phyloP scores from a whole-genome alignment of 257 asterid species.

The Solanum raphanifolium region DNA sequence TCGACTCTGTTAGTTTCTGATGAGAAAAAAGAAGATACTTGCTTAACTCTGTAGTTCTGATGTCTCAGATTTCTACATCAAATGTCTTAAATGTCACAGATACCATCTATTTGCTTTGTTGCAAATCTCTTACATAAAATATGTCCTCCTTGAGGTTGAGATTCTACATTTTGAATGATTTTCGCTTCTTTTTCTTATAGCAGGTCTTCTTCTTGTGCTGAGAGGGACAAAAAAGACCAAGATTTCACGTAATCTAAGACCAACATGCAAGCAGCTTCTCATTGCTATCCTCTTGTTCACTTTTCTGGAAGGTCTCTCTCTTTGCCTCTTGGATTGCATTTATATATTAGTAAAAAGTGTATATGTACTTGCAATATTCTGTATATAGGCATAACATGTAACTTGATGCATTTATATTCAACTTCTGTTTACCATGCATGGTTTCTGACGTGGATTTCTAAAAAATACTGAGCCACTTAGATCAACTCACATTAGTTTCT shows the following conservation, averaged over 20 bases:
- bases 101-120: background rate
- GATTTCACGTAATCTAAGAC: background rate
- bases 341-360: background rate
- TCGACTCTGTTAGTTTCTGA: too few species aligned
- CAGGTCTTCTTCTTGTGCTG: background rate
- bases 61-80: background rate
- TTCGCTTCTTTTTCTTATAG: background rate
- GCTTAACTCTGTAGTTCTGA: background rate
- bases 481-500: background rate
- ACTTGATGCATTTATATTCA: background rate
- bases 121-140: background rate
- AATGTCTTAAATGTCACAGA: background rate
- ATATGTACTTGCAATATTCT: background rate
- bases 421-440: background rate
- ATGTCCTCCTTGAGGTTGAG: background rate
- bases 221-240: background rate
- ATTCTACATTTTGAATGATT: background rate
- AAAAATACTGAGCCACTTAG: background rate
- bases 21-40: background rate
- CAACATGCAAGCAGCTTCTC: constrained; percentile 50
- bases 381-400: background rate
- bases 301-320: constrained; percentile 33
- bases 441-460: background rate
- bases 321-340: background rate
- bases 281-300: constrained; percentile 33